Base-by-base conservation (phyloP, 371 early-diverging fungal genomes). In the Rhizopus delemar region DNA sequence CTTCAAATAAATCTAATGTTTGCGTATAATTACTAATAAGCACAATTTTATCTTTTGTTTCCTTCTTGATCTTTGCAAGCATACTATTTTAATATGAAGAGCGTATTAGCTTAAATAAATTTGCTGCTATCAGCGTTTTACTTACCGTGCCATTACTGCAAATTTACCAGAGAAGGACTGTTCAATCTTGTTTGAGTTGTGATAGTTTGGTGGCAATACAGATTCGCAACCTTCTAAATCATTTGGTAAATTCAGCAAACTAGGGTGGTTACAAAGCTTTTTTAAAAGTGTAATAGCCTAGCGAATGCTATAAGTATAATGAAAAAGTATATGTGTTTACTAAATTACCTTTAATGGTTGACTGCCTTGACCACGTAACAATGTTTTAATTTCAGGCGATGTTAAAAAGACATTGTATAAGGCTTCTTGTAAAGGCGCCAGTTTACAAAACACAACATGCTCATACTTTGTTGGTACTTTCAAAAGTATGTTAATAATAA, bases 1-100 rank as follows among this genome's bases (percentile, higher is more conserved):
- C 75, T 60, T 97, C 97, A 71, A 99, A 93, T 55, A 97, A 71
- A 65, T 99, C 96, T 56, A 98, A 75, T 5, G 99, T 98, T 73
- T 98, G 97, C 0, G 98, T 98, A 70, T 97, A 98, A 62, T 98
- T 98, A 53, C 93, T 92, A 51, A 98, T 97, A 33, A 98, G 78
- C 2, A 98, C 98, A 67, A 98, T 94, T 73, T 98, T 98, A 67
- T 96, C 97, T 35, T 80, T 77, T 28, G 93, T 86, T 9, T 86
- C 86, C 31, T 85, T 80, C 57, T 89, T 89, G 59, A 88, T 87
- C 59, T 75, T 80, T 36, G 84, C 71, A 28, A 89, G 70, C 87
- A 89, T 88, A 15, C 86, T 73, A 39, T 52, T 13, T 28, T 4
- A 33, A 57, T 31, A 36, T 36, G 13, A 52, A 45, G 9, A 13